Base-by-base conservation (phyloP, 306 rosid species). In the Coriaria nepalensis region DNA sequence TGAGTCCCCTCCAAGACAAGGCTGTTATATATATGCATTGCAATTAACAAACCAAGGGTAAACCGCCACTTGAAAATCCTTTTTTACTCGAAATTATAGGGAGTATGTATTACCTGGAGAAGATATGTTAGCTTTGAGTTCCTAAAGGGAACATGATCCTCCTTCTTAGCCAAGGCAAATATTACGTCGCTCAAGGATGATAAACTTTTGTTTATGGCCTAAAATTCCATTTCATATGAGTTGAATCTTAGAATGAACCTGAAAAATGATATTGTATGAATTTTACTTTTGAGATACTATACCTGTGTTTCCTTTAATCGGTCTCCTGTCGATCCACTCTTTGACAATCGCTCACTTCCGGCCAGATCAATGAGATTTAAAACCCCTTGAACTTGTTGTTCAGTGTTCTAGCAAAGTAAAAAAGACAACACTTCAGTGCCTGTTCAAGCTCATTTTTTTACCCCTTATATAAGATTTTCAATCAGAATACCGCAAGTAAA, bases 271-370 rank as follows among this genome's bases (percentile, higher is more conserved):
- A 3, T 20, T 1, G 29, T 20, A 20, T 20, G 29, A 20, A 1
- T 20, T 20, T 20, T 20, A 20, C 3, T 20, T 1, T 3, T 20
- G 29, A 20, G 29, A 20, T 1, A 20, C 29, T 3, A 20, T 20
- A 90, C 98, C 94, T 85, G 98, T 45, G 98, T 78, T 69, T 92
- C 98, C 93, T 82, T 92, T 62, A 92, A 74, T 44, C 98, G 84
- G 10, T 92, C 96, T 55, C 96, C 98, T 0, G 94, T 82, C 55
- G 98, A 78, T 40, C 95, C 95, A 68, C 98, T 90, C 66, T 64
- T 85, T 13, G 96, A 90, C 7, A 90, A 73, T 60, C 98, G 74
- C 61, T 90, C 95, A 71, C 98, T 90, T 56, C 98, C 96, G 12
- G 98, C 98, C 53, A 90, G 77, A 60, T 90, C 98, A 54, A 90